These are phyloP conservation scores for Naganishia onofrii DNA, from an alignment of 768 basidiomycete species.

Conservation along the genomic window DNA sequence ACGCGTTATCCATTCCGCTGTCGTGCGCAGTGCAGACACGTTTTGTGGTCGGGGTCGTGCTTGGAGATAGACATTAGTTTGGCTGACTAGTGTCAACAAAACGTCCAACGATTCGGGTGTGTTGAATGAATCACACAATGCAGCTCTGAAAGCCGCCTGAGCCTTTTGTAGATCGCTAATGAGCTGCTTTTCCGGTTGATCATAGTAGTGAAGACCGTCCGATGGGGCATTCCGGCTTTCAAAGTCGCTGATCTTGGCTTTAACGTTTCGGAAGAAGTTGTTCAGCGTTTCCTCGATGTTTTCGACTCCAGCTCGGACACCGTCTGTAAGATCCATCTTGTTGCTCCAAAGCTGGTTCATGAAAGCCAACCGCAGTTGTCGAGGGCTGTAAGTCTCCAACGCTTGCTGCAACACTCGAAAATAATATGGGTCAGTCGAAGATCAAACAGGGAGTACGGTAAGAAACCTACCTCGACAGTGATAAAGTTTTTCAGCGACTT, in stretches of 20 bases:
- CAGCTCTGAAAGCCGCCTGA: slow-evolving; percentile 73
- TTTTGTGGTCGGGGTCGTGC: slow-evolving; percentile 53
- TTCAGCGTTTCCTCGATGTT: slow-evolving; percentile 79
- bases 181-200: slow-evolving; percentile 65
- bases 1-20: slow-evolving; percentile 56
- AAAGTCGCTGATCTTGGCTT: slow-evolving; percentile 69
- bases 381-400: slow-evolving; percentile 71
- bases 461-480: slow-evolving; percentile 62
- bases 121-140: slow-evolving; percentile 96
- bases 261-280: slow-evolving; percentile 88
- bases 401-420: slow-evolving; percentile 65
- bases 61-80: slow-evolving; percentile 78
- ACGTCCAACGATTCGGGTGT: slow-evolving; percentile 77
- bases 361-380: slow-evolving; percentile 89
- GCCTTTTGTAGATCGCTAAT: slow-evolving; percentile 69
- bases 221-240: slow-evolving; percentile 39
- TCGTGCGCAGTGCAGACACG: slow-evolving; percentile 62
- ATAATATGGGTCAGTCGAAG: not conserved
- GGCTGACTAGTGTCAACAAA: slow-evolving; percentile 75
- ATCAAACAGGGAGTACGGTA: not conserved
- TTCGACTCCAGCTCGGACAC: slow-evolving; percentile 77
- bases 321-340: slow-evolving; percentile 90
- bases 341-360: slow-evolving; percentile 86
- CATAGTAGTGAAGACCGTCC: slow-evolving; percentile 54
- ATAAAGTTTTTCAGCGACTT: slow-evolving; percentile 99